Percentiles rank a stretch among this genome's conserved stretches.
These are phyloP conservation scores for Xanthoparmelia taractica DNA, from an alignment of 495 filamentous ascomycete species.

Conservation along the genomic window DNA sequence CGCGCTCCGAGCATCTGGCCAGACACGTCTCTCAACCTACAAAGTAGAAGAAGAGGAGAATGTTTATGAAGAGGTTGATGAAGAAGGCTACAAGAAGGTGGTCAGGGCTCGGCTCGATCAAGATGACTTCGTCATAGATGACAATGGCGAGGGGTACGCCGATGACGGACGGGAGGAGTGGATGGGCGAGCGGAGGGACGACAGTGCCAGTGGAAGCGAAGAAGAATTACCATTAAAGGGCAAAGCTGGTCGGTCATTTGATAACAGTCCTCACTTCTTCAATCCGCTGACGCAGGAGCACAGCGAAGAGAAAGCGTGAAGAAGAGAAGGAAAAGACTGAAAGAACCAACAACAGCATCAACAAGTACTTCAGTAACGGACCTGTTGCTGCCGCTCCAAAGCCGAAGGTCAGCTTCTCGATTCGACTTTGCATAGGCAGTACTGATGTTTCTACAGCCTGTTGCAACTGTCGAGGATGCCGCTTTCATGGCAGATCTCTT, in stretches of 20 bases:
- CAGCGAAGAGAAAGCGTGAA: conserved; percentile 80
- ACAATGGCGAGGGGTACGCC: conserved; percentile 88
- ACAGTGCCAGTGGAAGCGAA: conserved; percentile 62
- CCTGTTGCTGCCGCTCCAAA: conserved; percentile 59
- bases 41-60: conserved; percentile 75
- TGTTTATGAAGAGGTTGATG: conserved; percentile 93
- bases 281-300: conserved; percentile 8
- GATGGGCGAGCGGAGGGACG: conserved; percentile 62
- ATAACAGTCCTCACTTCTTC: neutral
- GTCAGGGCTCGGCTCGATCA: conserved; percentile 81
- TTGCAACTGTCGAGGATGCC: conserved; percentile 71
- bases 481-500: conserved; percentile 78
- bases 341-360: conserved; percentile 82
- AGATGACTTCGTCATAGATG: conserved; percentile 95
- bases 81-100: conserved; percentile 94
- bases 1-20: conserved; percentile 78
- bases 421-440: conserved; percentile 14
- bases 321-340: conserved; percentile 81
- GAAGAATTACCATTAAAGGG: conserved; percentile 56
- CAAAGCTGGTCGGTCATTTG: conserved; percentile 45
- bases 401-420: conserved; percentile 55
- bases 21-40: conserved; percentile 84
- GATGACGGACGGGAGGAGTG: conserved; percentile 97
- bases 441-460: conserved; percentile 29
- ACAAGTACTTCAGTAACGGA: conserved; percentile 83